Evolutionary conservation across 2,329 filamentous ascomycete genomes (phyloP), one percentile per base, ranked within the genome.

Genomic region (Aspergillus sp.): DNA sequence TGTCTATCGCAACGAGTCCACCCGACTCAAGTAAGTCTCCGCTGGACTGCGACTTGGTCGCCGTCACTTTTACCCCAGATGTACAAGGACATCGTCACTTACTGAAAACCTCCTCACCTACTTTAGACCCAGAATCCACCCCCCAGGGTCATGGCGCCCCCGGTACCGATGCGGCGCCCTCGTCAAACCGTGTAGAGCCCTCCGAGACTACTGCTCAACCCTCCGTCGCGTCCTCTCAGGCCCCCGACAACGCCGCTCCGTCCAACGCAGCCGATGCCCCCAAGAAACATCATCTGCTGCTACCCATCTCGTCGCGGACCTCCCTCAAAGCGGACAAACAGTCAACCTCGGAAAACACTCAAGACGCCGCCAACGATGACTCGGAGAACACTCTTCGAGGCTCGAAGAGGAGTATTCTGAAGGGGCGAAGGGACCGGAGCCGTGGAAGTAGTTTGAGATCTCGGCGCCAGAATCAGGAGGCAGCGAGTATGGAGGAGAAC

Each of bases 341-440:
- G 56, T 69, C 72, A 42, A 67, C 65, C 1, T 60, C 70, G n/a
- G 71, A 74, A n/a, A 70, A 67, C 52, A 65, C 70, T 11, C 71
- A 71, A 53, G 74, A 77, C 32, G 60, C 63, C n/a, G 61, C 66
- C 39, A 66, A 71, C 29, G 71, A 76, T 60, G 73, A 72, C 50
- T 69, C 71, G 26, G 86, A 86, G 68, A 89, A 85, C 71, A 85
- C 87, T 67, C 83, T 84, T 66, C 83, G 83, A 60, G 82, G 83
- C 65, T 90, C 88, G 52, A 89, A 86, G 75, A 86, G 82, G 65
- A 90, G 87, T 76, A 85, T 88, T 68, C 77, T 86, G 57, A 86
- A 83, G 63, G 81, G 84, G 65, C 83, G 84, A 69, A 82, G 86
- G 69, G 89, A 89, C 77, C 85, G 86, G 67, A 91, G 87, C 76